phyloP scores from a whole-genome alignment of 257 asterid genomes.

The Oldenlandia corymbosa region DNA sequence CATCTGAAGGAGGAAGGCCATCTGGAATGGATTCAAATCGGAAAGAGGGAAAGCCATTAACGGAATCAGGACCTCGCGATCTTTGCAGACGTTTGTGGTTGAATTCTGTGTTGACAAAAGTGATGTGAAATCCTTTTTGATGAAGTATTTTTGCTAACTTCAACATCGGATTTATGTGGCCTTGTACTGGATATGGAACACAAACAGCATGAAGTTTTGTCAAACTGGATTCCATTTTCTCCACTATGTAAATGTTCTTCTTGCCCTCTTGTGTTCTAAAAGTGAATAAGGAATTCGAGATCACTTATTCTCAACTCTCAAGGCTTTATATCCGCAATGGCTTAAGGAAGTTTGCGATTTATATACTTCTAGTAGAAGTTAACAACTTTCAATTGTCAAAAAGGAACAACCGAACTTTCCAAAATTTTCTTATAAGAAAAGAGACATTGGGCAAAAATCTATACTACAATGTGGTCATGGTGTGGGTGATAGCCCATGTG shows the following conservation, averaged over 20 bases:
- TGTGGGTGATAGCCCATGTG: too few relatives aligned
- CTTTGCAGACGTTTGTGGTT: not conserved
- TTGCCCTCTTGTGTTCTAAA: not conserved
- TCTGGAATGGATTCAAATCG: conserved; percentile 11
- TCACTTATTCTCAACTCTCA: too few relatives aligned
- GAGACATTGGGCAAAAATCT: too few relatives aligned
- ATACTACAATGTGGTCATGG: too few relatives aligned
- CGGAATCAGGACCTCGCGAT: not conserved
- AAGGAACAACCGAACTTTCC: too few relatives aligned
- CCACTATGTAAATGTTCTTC: too few relatives aligned
- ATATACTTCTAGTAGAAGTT: too few relatives aligned
- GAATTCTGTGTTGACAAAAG: not conserved
- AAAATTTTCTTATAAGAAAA: too few relatives aligned
- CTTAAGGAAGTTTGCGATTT: too few relatives aligned
- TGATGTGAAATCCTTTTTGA: not conserved
- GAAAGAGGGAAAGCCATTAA: not conserved
- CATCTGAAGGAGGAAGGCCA: conserved; percentile 14
- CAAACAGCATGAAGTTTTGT: not conserved
- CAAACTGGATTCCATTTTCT: not conserved
- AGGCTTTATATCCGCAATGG: too few relatives aligned
- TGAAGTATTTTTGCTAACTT: not conserved
- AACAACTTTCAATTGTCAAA: too few relatives aligned
- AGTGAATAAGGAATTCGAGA: not conserved
- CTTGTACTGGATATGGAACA: not conserved
- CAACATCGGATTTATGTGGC: not conserved